Conservation (phyloP, 140 eudicot species). For the Flaveria floridana region DNA sequence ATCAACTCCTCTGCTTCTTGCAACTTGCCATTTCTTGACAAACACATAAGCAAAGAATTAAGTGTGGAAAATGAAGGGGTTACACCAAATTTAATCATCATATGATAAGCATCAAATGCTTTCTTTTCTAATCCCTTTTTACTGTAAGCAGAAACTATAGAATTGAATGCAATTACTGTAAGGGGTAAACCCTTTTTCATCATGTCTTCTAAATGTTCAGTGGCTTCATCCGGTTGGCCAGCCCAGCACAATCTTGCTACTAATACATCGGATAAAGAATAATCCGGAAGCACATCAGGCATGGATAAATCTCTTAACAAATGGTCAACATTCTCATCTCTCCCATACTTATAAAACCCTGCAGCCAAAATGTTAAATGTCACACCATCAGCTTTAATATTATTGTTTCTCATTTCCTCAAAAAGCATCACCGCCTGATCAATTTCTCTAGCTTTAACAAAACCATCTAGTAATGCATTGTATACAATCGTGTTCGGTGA, state of each 20-base stretch:
- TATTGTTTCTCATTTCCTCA: slow-evolving; percentile 64
- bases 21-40: slow-evolving; percentile 61
- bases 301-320: slow-evolving; percentile 46
- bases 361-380: slow-evolving; percentile 80
- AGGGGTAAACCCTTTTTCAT: slow-evolving; percentile 68
- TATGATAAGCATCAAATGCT: slow-evolving; percentile 67
- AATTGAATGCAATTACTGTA: slow-evolving; percentile 67
- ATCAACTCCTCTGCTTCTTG: slow-evolving; percentile 65
- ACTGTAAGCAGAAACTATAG: slow-evolving; percentile 73
- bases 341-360: slow-evolving; percentile 70
- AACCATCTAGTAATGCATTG: slow-evolving; percentile 84
- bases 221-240: slow-evolving; percentile 67
- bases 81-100: slow-evolving; percentile 61
- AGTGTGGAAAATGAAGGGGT: slow-evolving; percentile 70
- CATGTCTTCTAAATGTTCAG: slow-evolving; percentile 51
- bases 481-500: slow-evolving; percentile 50
- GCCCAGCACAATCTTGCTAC: slow-evolving; percentile 80
- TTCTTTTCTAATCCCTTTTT: slow-evolving; percentile 64
- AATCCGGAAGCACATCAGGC: slow-evolving; percentile 48
- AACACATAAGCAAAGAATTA: slow-evolving; percentile 68
- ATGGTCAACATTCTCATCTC: slow-evolving; percentile 47
- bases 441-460: slow-evolving; percentile 75
- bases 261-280: slow-evolving; percentile 48
- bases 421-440: slow-evolving; percentile 57
- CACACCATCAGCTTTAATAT: slow-evolving; percentile 73